Percentiles rank a stretch among this genome's conserved stretches.
phyloP scores from a whole-genome alignment of 2,329 filamentous ascomycete species.

The Aspergillus sergii region DNA sequence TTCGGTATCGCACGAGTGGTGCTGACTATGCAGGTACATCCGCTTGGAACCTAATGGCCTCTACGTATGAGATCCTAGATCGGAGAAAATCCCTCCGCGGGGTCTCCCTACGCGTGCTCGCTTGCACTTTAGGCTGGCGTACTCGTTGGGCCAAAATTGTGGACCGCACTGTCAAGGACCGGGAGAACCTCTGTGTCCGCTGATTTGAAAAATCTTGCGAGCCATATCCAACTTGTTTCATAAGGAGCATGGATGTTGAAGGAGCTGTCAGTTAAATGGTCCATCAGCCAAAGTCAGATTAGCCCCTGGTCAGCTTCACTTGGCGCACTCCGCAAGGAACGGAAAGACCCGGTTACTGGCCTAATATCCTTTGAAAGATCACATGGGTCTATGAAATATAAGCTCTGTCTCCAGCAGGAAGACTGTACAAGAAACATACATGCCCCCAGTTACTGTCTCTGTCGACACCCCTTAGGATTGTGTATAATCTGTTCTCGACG shows the following conservation, averaged over 20 bases:
- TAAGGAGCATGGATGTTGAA: neutral
- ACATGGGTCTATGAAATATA: neutral
- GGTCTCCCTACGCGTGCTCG: neutral
- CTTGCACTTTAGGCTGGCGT: neutral
- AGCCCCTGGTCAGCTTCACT: neutral
- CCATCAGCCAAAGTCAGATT: neutral
- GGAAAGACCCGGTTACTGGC: neutral
- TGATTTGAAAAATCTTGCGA: neutral
- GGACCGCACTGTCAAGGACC: neutral
- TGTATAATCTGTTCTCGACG: neutral
- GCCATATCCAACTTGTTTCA: neutral
- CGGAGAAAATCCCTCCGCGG: neutral
- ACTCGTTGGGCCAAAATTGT: neutral
- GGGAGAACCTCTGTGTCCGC: neutral
- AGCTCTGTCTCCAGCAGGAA: neutral
- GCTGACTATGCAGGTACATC: constrained; percentile 1
- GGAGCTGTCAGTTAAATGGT: neutral
- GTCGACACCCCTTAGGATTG: neutral
- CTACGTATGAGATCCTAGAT: neutral
- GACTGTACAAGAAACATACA: neutral
- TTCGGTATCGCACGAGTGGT: neutral
- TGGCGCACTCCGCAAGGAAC: neutral
- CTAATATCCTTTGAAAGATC: neutral
- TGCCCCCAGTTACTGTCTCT: neutral
- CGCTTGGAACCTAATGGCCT: neutral